Evolutionary conservation across 2,329 filamentous ascomycete species (phyloP), one percentile per base, ranked within the genome.

Genomic region (Claviceps sorghi): DNA sequence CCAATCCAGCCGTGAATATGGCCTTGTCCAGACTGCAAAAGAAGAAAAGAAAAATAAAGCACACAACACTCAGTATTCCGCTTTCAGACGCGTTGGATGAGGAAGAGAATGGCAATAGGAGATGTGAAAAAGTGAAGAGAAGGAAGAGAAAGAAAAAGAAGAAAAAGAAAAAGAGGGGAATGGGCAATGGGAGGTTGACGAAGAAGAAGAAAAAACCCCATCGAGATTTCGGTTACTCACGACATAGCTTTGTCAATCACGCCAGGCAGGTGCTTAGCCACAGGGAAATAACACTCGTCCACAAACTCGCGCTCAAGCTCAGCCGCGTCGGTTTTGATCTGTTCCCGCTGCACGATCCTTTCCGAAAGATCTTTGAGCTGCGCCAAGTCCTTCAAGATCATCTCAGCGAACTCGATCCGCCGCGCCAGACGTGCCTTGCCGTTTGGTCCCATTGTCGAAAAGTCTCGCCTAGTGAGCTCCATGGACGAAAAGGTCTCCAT

Each of bases 401-500:
- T 77, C 58, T 90, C 78, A 8, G 88, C 89, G 65, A 98, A 98
- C 56, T 91, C 86, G 58, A 97, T 90, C 45, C 93, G 83, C 53
- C 89, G 78, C 49, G 84, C 76, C 32, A 98, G 74, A 48, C 88
- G 79, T 29, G 85, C 78, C 61, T 84, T 82, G 52, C 93, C 93
- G 47, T 82, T 83, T 42, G 86, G 82, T 7, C 93, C 93, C 88
- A 97, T 95, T 40, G 86, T 84, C n/a, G 86, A 86, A 67, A 96
- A 98, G 67, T 97, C 91, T 54, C 93, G 84, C 50, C 93, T 80
- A 2, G 93, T 96, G 58, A 98, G 83, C 68, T 98, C 93, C 85
- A 96, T 95, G 0, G 89, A 95, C 7, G 91, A 91, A 67, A 97
- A 98, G 0, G 88, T 88, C 67, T 97, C 91, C 77, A 96, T 86